phyloP scores from a whole-genome alignment of 805 yeast species.

The Pichia kluyveri region DNA sequence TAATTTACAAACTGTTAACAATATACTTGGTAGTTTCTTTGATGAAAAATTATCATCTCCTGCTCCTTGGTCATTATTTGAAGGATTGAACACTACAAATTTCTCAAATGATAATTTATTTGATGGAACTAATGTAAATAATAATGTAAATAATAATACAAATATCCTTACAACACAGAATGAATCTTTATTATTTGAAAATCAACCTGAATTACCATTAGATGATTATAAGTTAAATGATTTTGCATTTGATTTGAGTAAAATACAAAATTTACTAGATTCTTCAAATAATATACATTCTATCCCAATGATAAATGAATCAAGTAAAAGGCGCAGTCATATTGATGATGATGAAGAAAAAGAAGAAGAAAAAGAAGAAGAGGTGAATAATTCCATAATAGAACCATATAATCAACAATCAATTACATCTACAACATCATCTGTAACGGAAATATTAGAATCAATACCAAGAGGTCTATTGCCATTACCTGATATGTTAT shows the following conservation, averaged over 20 bases:
- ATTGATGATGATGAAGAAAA: background rate
- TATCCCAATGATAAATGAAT: constrained; percentile 11
- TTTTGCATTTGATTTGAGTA: constrained; percentile 4
- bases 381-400: background rate
- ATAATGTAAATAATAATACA: no score
- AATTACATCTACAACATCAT: constrained; percentile 8
- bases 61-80: constrained; percentile 14
- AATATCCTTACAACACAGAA: no score
- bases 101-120: background rate
- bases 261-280: background rate
- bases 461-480: constrained; percentile 27
- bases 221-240: background rate
- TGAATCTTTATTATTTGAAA: no score
- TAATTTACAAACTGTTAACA: constrained; percentile 11
- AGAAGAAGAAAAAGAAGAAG: background rate
- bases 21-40: constrained; percentile 14
- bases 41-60: constrained; percentile 7
- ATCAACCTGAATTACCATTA: no score
- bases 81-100: constrained; percentile 8
- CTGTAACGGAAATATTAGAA: constrained; percentile 15
- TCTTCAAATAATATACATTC: constrained; percentile 7
- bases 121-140: no score
- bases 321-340: background rate
- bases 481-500: constrained; percentile 54
- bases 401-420: background rate